Base-by-base conservation (phyloP, 2,329 filamentous ascomycete species). In the Penicillium sp. region DNA sequence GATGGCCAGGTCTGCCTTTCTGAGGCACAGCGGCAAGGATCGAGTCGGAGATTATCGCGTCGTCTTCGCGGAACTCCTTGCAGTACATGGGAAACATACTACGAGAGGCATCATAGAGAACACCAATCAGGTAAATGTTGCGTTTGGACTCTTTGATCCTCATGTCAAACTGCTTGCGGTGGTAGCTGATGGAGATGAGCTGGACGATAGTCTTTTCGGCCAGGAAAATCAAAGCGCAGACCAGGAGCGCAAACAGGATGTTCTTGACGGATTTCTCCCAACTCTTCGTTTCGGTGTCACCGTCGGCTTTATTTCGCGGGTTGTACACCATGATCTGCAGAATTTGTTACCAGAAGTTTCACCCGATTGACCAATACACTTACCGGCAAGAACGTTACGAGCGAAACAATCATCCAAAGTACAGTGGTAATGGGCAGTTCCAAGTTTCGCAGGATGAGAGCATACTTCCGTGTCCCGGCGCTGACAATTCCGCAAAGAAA, bases 41-140 rank as follows among this genome's bases (percentile, higher is more conserved):
- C 63, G 89, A 91, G 78, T 97, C 93, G 72, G 91, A 91, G 74
- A 99, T 97, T 71, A 92, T 84, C 73, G 93, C 91, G 77, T 99
- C 95, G 75, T 98, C 95, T 26, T 97, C 91, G 19, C 86, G 84
- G 70, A 99, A 98, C 71, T 98, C 94, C 26, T 83, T 84, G 78
- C 93, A 97, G 80, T 97, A 97, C 79, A 93, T 90, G 29, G 95
- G 95, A 73, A 98, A 99, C 55, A 98, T 83, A 5, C 88, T 85
- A 57, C 93, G 86, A 3, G 94, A 97, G 21, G 93, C 93, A 67
- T 98, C 93, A 76, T 96, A 97, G 59, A 99, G 87, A 31, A 95
- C 81, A 19, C 91, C 89, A 2, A 99, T 83, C 2, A 98, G 85
- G 72, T 88, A 86, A 52, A 98, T 86, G 68, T 94, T 91, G 60